Base-by-base conservation (phyloP, 805 yeast genomes). In the Zygosaccharomyces bailii region DNA sequence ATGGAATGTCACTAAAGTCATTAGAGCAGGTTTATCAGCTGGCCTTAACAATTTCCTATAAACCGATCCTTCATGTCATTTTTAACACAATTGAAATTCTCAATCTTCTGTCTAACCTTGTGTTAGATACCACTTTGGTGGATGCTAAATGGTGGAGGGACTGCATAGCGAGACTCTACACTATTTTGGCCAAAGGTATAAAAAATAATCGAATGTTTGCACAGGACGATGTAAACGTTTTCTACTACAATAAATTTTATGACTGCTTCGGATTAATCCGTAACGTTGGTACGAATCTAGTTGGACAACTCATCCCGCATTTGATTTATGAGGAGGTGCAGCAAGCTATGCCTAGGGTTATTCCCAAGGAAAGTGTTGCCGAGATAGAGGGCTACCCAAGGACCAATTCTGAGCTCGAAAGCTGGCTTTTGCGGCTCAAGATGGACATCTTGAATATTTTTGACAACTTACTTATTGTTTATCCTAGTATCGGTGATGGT, bases 31-130 rank as follows among this genome's bases (percentile, higher is more conserved):
- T 65, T 61, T 36, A 72, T 40, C 60, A 59, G 21, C 59, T 68
- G 13, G 67, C 78, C 10, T 51, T 80, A 11, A 75, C 84, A 4
- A 55, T 56, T 5, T 59, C 67, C 2, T 72, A 70, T 25, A 72
- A 74, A 48, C 73, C 84, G 0, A 79, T 80, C 33, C 62, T 77
- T 25, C 75, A 76, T 45, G 66, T 79, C 38, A 70, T 80, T 4
- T 71, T 66, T 51, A 78, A 75, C 53, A 56, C 72, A 10, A 71
- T 81, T n/a, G 82, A 76, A 46, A 74, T 81, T 18, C 57, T 81
- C 38, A 71, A 69, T 11, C 65, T 71, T 32, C 67, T 80, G 8
- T 61, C 76, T 1, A 55, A 54, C 8, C 53, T 58, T 35, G 27
- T 47, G 23, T 34, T 52, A 13, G 20, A 33, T 13, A 36, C 36